Evolutionary conservation across 306 rosid species (phyloP), one percentile per base, ranked within the genome.

Genomic region (Pyrus betulifolia): DNA sequence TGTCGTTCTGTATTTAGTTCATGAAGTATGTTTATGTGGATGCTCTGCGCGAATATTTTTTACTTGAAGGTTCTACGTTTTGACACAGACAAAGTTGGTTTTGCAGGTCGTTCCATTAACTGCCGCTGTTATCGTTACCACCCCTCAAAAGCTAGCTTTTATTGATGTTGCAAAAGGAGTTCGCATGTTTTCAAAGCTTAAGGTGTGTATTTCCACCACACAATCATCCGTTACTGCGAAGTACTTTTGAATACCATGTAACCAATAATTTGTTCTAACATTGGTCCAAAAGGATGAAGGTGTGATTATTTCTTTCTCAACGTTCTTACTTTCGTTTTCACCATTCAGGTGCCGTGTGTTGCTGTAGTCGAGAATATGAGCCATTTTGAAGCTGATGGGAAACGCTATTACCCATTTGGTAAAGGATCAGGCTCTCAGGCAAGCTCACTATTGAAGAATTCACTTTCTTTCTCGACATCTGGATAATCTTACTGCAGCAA

Each of bases 151-250:
- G 89, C 88, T 95, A 74, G 93, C 97, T 1, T 95, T 95, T 84
- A 95, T 95, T 66, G 99, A 95, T 70, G 99, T 95, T 46, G 99
- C 99, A 3, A 95, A 95, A 88, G 99, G 99, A 83, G 99, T 90
- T 79, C 97, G 96, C 74, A 95, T 95, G 99, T 95, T 95, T 91
- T 95, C 99, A 64, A 95, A 92, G 85, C 93, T 95, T 62, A 95
- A 95, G 97, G 99, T 92, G 76, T 76, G 81, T 49, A 73, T 78
- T 70, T 85, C 46, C 49, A 22, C 17, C 57, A 54, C 77, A 55
- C 73, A 72, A 80, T 15, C 40, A 69, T 61, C 74, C 33, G 33
- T 57, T n/a, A 51, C 66, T 59, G 52, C 67, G 49, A 49, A 38
- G 15, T 10, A 46, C 58, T 33, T 12, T 18, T 25, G 9, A 11